Base-by-base conservation (phyloP, 2,329 filamentous ascomycete species). In the Claviceps maximensis region DNA sequence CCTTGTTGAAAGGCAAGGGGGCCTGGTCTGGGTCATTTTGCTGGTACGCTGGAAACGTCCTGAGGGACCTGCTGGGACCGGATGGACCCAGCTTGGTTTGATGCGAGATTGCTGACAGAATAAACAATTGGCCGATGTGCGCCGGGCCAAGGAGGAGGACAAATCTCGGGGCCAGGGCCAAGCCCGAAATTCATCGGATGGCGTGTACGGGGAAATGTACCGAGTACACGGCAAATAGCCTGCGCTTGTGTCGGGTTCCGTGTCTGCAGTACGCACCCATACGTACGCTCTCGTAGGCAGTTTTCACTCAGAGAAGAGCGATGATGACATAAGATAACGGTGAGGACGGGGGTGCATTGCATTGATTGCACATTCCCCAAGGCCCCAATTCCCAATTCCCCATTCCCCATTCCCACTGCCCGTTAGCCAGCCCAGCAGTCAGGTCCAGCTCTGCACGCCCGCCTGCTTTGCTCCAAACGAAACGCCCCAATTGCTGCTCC, bases 131-230 rank as follows among this genome's bases (percentile, higher is more conserved):
- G 49, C 49, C 41, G 49, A 51, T 41, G 40, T 4, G 25, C 49
- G 3, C 29, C 29, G 41, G 33, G 33, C 6, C 25, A 41, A 9
- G 27, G 29, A 27, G 36, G 9, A 29, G 21, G 15, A 2, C 29
- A 10, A 38, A 23, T 38, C 19, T 21, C 4, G 31, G 44, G 29
- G 9, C 33, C 31, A 33, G 42, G 29, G 17, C 31, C 50, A 33
- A 47, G 46, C 21, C 50, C 50, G 50, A 52, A 51, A 47, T 47
- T 10, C 17, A 45, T 51, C 50, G 50, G 50, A 8, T 25, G 8
- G 31, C n/a, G 40, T 46, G 21, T 25, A 51, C 31, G 23, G 15
- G 8, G 7, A 51, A 29, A 6, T 36, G 42, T 52, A 27, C 19
- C 41, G 49, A 36, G 27, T 51, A 51, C 50, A 31, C 31, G 50